Evolutionary conservation across 2,329 filamentous ascomycete species (phyloP), one percentile per base, ranked within the genome.

Genomic region (Geosmithia flava): DNA sequence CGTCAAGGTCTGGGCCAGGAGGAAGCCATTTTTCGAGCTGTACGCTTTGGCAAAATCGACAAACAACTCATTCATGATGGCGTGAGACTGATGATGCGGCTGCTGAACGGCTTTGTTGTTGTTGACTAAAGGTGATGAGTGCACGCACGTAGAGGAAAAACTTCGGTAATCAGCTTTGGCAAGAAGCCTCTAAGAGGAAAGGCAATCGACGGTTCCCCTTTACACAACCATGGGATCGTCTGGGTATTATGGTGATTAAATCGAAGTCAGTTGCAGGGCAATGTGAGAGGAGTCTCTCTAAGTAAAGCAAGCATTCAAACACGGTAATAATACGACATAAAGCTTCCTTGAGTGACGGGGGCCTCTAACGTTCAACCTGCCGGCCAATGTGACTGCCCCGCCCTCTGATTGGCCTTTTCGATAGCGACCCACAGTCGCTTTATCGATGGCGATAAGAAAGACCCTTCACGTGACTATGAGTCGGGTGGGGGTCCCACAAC

Each of bases 11-110:
- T 78, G 75, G 19, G 89, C 84, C 39, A 97, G 76, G 45, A 74
- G 72, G 57, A 85, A 83, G 51, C 89, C 89, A 60, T 86, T 79
- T 49, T 75, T 72, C 29, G 68, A 64, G 45, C 70, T 64, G 58
- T 89, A 76, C 40, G 87, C 87, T 49, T 76, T 68, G 48, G 77
- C 79, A 62, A 95, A 95, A 51, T 86, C 80, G 42, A 72, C 68
- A 58, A 94, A 85, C 47, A 93, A 69, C 47, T 73, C 68, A 59
- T 90, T 81, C 88, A 95, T 90, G 48, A 54, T 64, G 17, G 7
- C 23, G 20, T 27, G 20, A 45, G 44, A 17, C 44, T 17, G 20
- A 16, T 45, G 20, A n/a, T 3, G 23, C 23, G 23, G 23, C 23
- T 27, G 23, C 8, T 27, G 4, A 27, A 27, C 23, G 23, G 6